Conservation (phyloP, 148 eudicot species). For the Chenopodium formosanum region DNA sequence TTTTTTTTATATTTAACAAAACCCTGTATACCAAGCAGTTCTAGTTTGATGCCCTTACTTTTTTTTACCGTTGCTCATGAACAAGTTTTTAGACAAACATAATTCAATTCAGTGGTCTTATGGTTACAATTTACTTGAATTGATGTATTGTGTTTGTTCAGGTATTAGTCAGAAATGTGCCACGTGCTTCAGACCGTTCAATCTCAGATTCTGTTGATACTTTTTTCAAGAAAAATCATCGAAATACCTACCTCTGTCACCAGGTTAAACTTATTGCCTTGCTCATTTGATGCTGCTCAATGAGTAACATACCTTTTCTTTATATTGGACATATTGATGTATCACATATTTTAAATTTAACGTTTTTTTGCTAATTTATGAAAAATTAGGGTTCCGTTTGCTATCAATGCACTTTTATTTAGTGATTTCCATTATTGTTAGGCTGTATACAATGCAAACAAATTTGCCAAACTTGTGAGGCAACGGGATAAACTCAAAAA, state of each 20-base stretch:
- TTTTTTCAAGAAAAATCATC: constrained; percentile 82
- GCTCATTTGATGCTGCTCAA: neutral
- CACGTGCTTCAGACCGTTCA: constrained; percentile 62
- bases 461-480: constrained; percentile 73
- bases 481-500: constrained; percentile 66
- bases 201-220: constrained; percentile 75
- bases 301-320: neutral
- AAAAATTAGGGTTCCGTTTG: neutral
- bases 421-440: constrained; percentile 23
- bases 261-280: constrained; percentile 49
- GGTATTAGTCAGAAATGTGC: constrained; percentile 92
- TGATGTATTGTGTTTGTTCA: constrained; percentile 31
- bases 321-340: neutral
- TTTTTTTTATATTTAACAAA: neutral
- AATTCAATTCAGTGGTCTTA: neutral
- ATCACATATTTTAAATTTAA: too few species aligned
- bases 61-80: neutral
- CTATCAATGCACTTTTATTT: constrained; percentile 1
- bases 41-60: neutral
- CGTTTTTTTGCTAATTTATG: neutral
- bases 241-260: constrained; percentile 76
- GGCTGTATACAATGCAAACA: constrained; percentile 91
- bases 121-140: neutral
- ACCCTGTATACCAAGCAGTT: neutral
- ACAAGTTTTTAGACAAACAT: neutral